A percentile compares a stretch with the other conserved stretches of the same genome.
These are phyloP conservation scores for Solanum appendiculatum DNA, from an alignment of 257 asterid species.

Conservation along the genomic window DNA sequence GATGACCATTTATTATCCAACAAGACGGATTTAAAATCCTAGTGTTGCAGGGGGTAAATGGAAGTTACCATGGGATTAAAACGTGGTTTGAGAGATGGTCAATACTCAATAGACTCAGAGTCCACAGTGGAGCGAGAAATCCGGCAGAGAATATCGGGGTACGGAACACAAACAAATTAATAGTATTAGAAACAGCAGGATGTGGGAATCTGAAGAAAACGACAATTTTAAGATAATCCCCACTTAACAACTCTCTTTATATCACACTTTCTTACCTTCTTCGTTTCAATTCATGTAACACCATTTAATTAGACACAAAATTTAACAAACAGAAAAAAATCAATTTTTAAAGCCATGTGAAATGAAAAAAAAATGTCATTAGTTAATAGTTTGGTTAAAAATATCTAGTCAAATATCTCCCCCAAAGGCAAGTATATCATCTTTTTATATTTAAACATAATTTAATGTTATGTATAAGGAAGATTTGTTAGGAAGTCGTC, in stretches of 20 bases:
- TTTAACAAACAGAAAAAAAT: no score
- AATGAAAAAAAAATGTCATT: no score
- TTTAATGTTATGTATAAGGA: no score
- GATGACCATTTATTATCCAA: not conserved
- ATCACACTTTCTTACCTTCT: no score
- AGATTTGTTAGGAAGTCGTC: no score
- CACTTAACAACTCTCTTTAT: not conserved
- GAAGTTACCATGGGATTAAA: not conserved
- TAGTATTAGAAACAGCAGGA: not conserved
- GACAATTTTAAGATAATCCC: constrained; percentile 16
- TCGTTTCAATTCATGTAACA: no score
- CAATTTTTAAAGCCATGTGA: no score
- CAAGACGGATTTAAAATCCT: not conserved
- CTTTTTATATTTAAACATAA: not conserved
- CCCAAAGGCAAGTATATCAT: not conserved
- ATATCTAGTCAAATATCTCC: not conserved
- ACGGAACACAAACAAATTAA: constrained; percentile 8
- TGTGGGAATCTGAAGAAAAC: constrained; percentile 28
- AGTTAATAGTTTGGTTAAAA: no score
- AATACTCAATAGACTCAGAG: not conserved
- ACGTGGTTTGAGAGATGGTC: not conserved
- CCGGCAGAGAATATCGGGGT: constrained; percentile 43
- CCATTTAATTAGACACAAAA: no score
- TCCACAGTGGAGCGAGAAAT: constrained; percentile 28
- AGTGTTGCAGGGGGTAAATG: not conserved